Percentiles rank a stretch among this genome's conserved stretches.
These are phyloP conservation scores for Thymus mandschuricus DNA, from an alignment of 257 asterid species.

Conservation along the genomic window DNA sequence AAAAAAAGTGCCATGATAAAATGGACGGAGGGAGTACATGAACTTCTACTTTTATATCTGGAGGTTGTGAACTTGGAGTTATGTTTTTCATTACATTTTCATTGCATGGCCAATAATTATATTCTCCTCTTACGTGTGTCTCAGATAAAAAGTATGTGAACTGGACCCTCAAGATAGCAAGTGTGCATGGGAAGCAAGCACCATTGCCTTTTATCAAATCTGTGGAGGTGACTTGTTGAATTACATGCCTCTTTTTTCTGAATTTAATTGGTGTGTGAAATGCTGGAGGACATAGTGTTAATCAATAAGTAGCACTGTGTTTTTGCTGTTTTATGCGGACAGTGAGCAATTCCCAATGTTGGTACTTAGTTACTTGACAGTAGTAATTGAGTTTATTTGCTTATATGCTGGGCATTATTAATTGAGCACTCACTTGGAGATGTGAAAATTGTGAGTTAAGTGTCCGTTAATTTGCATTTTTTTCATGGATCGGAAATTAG, in stretches of 20 bases:
- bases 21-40: not conserved
- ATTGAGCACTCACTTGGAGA: slow-evolving; percentile 23
- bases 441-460: slow-evolving; percentile 10
- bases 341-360: not conserved
- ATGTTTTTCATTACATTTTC: not conserved
- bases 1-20: no score
- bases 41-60: slow-evolving; percentile 19
- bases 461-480: slow-evolving; percentile 10
- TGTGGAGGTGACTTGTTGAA: slow-evolving; percentile 57
- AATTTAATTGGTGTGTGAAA: not conserved
- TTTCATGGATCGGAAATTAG: slow-evolving; percentile 6
- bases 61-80: slow-evolving; percentile 1
- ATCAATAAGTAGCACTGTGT: not conserved
- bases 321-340: slow-evolving; percentile 7
- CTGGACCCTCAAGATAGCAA: slow-evolving; percentile 84
- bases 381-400: slow-evolving; percentile 21
- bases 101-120: not conserved
- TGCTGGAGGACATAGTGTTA: no score
- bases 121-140: slow-evolving; percentile 30
- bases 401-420: slow-evolving; percentile 8
- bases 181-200: slow-evolving; percentile 89
- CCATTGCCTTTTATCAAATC: slow-evolving; percentile 84
- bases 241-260: not conserved
- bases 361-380: not conserved
- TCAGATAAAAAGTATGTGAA: slow-evolving; percentile 82